A percentile compares a stretch with the other conserved stretches of the same genome.
phyloP scores from a whole-genome alignment of 75 land plant genomes.

The Sequoia sempervirens region DNA sequence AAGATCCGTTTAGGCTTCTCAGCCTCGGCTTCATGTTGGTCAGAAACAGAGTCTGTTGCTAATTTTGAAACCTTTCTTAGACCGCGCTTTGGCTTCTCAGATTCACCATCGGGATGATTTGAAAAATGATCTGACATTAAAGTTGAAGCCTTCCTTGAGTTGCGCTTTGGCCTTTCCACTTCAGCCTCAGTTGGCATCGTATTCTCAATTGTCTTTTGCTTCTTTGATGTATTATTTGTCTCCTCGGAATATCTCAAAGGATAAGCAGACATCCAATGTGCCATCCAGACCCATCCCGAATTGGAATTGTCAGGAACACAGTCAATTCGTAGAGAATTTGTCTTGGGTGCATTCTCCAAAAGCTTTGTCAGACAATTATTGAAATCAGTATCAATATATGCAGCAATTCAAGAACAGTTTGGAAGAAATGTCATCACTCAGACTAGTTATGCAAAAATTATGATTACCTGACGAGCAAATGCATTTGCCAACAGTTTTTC shows the following conservation, averaged over 20 bases:
- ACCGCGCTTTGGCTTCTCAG: constrained; percentile 41
- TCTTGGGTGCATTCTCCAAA: constrained; percentile 30
- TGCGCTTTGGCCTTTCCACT: constrained; percentile 34
- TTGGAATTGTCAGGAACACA: constrained; percentile 51
- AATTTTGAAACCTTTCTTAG: constrained; percentile 27
- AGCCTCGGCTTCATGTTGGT: constrained; percentile 48
- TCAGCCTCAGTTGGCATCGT: constrained; percentile 18
- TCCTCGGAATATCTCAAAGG: constrained; percentile 48
- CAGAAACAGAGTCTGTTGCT: constrained; percentile 29
- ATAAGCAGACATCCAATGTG: constrained; percentile 69
- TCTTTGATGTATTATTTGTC: constrained; percentile 14
- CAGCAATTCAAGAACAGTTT: not conserved
- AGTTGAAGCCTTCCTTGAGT: not conserved
- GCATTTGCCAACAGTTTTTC: constrained; percentile 26
- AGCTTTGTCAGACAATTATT: constrained; percentile 28
- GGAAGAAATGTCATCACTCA: not conserved
- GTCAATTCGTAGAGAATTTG: constrained; percentile 43
- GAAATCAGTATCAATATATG: not conserved
- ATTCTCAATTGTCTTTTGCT: constrained; percentile 15
- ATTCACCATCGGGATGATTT: constrained; percentile 12
- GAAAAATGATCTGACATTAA: not conserved
- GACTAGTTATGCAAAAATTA: not conserved
- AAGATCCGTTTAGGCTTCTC: constrained; percentile 57
- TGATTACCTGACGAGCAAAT: constrained; percentile 29
- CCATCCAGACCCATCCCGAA: constrained; percentile 79